phyloP scores from a whole-genome alignment of 2,329 filamentous ascomycete species.

The Fusarium protoensiforme region DNA sequence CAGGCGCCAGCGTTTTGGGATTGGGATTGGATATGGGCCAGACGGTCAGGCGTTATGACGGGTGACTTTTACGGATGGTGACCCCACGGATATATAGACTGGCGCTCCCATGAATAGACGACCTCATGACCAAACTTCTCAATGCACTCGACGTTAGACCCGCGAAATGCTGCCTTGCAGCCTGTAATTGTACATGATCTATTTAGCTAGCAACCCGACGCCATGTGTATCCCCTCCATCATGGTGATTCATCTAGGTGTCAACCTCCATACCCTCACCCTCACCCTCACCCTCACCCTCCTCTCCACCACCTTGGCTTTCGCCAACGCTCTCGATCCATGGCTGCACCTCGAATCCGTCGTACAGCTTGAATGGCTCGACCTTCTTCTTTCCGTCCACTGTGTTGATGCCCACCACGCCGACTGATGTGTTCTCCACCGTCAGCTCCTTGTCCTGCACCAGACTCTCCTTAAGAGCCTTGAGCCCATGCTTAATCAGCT shows the following conservation, averaged over 20 bases:
- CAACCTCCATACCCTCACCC: constrained; percentile 50
- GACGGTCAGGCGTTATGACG: constrained; percentile 31
- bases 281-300: constrained; percentile 52
- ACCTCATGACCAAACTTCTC: constrained; percentile 34
- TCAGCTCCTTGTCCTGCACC: constrained; percentile 97
- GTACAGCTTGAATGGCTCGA: constrained; percentile 89
- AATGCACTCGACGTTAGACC: constrained; percentile 30
- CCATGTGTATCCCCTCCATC: constrained; percentile 30
- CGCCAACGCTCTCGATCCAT: constrained; percentile 82
- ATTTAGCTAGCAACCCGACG: constrained; percentile 40
- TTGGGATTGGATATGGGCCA: constrained; percentile 9
- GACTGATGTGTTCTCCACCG: constrained; percentile 95
- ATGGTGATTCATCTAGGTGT: constrained; percentile 44
- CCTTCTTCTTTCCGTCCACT: constrained; percentile 60
- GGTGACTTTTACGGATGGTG: constrained; percentile 13
- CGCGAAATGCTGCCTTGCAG: constrained; percentile 45
- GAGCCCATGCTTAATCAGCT: constrained; percentile 90
- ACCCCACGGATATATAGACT: constrained; percentile 33
- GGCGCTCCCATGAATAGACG: constrained; percentile 36
- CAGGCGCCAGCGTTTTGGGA: constrained; percentile 18
- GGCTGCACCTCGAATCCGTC: constrained; percentile 88
- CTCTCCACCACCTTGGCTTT: constrained; percentile 56
- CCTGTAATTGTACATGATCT: constrained; percentile 52
- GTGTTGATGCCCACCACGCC: constrained; percentile 78
- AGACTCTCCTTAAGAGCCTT: constrained; percentile 94